Evolutionary conservation across 2,329 filamentous ascomycete genomes (phyloP), one percentile per base, ranked within the genome.

Genomic region (Epichloe sylvatica): DNA sequence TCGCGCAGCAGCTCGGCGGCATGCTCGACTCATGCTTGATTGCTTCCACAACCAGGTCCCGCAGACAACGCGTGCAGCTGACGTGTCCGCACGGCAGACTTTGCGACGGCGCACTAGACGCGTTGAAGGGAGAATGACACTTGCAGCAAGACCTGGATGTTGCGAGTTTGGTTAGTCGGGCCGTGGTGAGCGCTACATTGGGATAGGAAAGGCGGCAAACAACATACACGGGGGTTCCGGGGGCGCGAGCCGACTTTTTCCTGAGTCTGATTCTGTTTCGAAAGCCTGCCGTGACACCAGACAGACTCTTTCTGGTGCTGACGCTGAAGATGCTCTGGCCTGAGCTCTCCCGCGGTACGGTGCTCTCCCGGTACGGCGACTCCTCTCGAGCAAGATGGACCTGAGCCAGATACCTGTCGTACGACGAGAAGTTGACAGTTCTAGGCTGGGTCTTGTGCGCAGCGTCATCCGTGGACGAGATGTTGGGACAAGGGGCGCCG

Each of bases 1-100:
- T 71, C 1, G 71, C 70, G 59, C 78, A 82, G 59, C 79, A 82
- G 49, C 76, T 67, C 0, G 79, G 78, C 7, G 78, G 79, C 76
- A 82, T 80, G 54, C 73, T 77, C 48, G 73, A 69, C 62, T 82
- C 78, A 55, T 80, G 72, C 13, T 65, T 66, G 38, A 68, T 70
- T 21, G 78, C 74, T 59, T 80, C 74, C 19, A 69, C 68, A 51
- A 80, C 69, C 59, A 82, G 67, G 36, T 73, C 67, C 47, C 67
- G 66, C 12, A 82, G 61, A 55, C 79, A 83, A 45, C 65, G 62
- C 37, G 69, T 61, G 63, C 79, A 82, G 57, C 79, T 80, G 23
- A 68, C 73, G 57, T 83, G 78, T 17, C 73, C 71, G 54, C 79
- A 83, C 3, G 74, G 70, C 4, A 81, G 65, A 45, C 66, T 74